Evolutionary conservation across 2,329 filamentous ascomycete species (phyloP).

Genomic region (Chaetomiaceae sp.): DNA sequence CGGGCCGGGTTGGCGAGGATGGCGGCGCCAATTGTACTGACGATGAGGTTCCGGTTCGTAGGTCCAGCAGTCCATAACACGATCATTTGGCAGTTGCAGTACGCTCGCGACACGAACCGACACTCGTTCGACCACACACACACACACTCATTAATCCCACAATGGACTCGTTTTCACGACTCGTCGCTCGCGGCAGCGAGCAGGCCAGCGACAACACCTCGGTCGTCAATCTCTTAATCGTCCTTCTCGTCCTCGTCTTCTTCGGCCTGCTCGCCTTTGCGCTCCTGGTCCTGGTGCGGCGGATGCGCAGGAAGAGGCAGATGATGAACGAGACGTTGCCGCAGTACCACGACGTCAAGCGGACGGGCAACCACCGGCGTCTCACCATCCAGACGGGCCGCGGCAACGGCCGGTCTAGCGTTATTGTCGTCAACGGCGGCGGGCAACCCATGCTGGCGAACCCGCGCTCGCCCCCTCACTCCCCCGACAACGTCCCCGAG

Average conservation of each 20-base stretch:
- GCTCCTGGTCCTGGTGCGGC: slow-evolving; percentile 66
- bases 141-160: slow-evolving; percentile 16
- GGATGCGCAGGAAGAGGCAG: slow-evolving; percentile 46
- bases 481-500: slow-evolving; percentile 80
- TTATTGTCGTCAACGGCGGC: slow-evolving; percentile 75
- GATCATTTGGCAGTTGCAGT: slow-evolving; percentile 1
- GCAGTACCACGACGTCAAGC: slow-evolving; percentile 51
- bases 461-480: slow-evolving; percentile 67
- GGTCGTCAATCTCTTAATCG: slow-evolving; percentile 72
- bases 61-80: slow-evolving; percentile 11
- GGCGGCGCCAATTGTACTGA: slow-evolving; percentile 4
- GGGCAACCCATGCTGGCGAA: slow-evolving; percentile 68
- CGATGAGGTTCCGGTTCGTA: slow-evolving; percentile 1
- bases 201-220: slow-evolving; percentile 33
- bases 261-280: slow-evolving; percentile 62
- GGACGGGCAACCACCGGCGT: slow-evolving; percentile 46
- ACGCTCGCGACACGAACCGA: slow-evolving; percentile 10
- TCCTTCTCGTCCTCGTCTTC: slow-evolving; percentile 71
- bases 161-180: slow-evolving; percentile 35
- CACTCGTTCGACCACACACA: slow-evolving; percentile 14
- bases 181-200: slow-evolving; percentile 41
- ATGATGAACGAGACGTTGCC: slow-evolving; percentile 54
- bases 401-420: slow-evolving; percentile 54
- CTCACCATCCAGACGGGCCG: slow-evolving; percentile 53
- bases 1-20: neutral